Percentiles rank a stretch among this genome's conserved stretches.
Conservation (phyloP, 2,329 filamentous ascomycete genomes). For the Colletotrichum filicis region DNA sequence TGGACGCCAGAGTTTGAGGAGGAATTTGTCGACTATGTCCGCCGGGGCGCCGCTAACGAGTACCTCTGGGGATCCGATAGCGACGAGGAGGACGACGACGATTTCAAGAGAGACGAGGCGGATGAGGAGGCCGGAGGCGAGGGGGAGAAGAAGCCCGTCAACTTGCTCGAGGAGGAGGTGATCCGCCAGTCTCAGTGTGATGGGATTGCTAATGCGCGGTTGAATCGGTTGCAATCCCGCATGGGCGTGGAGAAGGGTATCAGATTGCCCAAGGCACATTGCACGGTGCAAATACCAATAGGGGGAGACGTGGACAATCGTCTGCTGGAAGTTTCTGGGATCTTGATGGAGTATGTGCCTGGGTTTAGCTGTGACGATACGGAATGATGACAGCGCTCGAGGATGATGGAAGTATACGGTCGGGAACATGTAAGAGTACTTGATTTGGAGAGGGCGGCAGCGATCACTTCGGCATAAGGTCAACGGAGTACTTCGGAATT, state of each 20-base stretch:
- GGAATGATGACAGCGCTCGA: neutral
- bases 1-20: slow-evolving; percentile 25
- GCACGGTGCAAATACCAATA: slow-evolving; percentile 1
- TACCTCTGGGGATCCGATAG: slow-evolving; percentile 4
- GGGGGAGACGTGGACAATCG: neutral
- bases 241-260: neutral
- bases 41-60: slow-evolving; percentile 16
- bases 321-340: slow-evolving; percentile 3
- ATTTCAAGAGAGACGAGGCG: neutral
- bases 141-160: neutral
- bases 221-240: neutral
- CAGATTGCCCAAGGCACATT: slow-evolving; percentile 3
- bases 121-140: neutral
- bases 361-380: slow-evolving; percentile 12
- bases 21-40: slow-evolving; percentile 23
- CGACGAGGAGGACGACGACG: neutral
- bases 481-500: no score
- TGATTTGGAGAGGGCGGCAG: no score
- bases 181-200: slow-evolving; percentile 18
- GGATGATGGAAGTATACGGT: no score
- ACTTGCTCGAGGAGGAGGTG: slow-evolving; percentile 20
- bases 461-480: no score
- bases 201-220: neutral
- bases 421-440: no score
- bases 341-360: slow-evolving; percentile 16